Conservation (phyloP, 352 stramenopile genomes). For the Phytophthora hybrid region DNA sequence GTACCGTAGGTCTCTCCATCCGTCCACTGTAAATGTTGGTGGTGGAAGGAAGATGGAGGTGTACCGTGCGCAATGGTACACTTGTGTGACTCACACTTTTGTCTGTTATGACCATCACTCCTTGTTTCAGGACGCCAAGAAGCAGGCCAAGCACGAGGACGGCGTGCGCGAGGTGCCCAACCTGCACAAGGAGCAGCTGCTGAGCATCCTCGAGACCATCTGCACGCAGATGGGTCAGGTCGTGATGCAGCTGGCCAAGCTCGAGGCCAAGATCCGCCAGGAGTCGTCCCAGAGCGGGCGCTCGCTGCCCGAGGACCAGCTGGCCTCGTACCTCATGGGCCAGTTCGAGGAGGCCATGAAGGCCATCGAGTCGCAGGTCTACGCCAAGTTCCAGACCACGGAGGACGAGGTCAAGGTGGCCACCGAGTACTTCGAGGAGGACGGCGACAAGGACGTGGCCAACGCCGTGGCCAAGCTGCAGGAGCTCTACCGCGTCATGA, state of each 20-base stretch:
- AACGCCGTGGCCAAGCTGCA: slow-evolving; percentile 87
- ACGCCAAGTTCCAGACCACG: slow-evolving; percentile 90
- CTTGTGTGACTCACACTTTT: slow-evolving; percentile 2
- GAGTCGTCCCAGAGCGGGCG: slow-evolving; percentile 88
- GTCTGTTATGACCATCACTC: neutral
- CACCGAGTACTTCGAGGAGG: slow-evolving; percentile 90
- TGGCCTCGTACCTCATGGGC: slow-evolving; percentile 90
- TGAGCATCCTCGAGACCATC: slow-evolving; percentile 90
- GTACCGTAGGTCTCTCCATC: too few species aligned
- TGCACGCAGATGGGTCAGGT: slow-evolving; percentile 91
- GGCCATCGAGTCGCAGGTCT: slow-evolving; percentile 89
- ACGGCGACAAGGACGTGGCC: slow-evolving; percentile 88
- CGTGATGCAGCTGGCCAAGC: slow-evolving; percentile 90
- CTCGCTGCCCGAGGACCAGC: slow-evolving; percentile 81
- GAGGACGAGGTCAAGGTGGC: slow-evolving; percentile 89
- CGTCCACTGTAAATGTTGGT: neutral
- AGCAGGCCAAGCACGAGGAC: slow-evolving; percentile 67
- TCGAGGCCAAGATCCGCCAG: slow-evolving; percentile 90
- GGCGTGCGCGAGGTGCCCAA: slow-evolving; percentile 80
- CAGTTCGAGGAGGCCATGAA: slow-evolving; percentile 93
- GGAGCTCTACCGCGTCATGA: slow-evolving; percentile 91
- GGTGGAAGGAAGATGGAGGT: neutral
- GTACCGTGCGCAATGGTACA: slow-evolving; percentile 1
- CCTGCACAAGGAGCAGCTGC: slow-evolving; percentile 88
- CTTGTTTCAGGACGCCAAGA: slow-evolving; percentile 21